A percentile compares a stretch with the other conserved stretches of the same genome.
Evolutionary conservation across 306 rosid genomes (phyloP).

Genomic region (Rubus parviflorus): DNA sequence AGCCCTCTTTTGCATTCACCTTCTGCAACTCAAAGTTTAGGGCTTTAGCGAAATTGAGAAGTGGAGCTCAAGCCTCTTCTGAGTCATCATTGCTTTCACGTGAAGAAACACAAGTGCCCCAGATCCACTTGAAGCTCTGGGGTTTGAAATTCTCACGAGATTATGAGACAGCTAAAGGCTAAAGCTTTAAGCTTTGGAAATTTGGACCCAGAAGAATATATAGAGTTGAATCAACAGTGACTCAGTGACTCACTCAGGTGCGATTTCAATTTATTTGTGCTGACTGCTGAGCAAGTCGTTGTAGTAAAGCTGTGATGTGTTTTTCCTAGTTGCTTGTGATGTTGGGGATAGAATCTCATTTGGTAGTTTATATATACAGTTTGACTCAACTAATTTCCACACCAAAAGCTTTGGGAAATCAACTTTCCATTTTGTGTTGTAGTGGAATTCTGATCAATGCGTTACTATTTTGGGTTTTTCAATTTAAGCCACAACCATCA

Average conservation of each 20-base stretch:
- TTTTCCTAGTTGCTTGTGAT: slow-evolving; percentile 53
- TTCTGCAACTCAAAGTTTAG: background rate
- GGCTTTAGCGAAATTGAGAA: background rate
- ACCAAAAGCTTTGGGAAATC: background rate
- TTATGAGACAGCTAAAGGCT: slow-evolving; percentile 5
- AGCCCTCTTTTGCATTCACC: background rate
- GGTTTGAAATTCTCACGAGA: slow-evolving; percentile 14
- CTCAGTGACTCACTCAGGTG: background rate
- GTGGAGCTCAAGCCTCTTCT: slow-evolving; percentile 1
- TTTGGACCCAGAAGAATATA: slow-evolving; percentile 14
- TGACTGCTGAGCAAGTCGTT: background rate
- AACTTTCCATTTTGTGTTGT: no score
- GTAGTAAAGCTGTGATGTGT: slow-evolving; percentile 34
- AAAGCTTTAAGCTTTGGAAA: slow-evolving; percentile 7
- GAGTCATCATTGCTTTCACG: slow-evolving; percentile 4
- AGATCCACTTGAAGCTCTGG: slow-evolving; percentile 45
- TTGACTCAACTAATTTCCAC: background rate
- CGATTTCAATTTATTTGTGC: background rate
- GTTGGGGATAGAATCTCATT: slow-evolving; percentile 32
- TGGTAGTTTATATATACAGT: background rate
- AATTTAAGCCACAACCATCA: no score
- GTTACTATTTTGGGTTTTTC: no score
- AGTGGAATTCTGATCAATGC: no score
- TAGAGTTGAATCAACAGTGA: slow-evolving; percentile 8
- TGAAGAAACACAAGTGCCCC: slow-evolving; percentile 21